Conservation (phyloP, 371 early-diverging fungal genomes). For the Zopfochytrium polystomum region DNA sequence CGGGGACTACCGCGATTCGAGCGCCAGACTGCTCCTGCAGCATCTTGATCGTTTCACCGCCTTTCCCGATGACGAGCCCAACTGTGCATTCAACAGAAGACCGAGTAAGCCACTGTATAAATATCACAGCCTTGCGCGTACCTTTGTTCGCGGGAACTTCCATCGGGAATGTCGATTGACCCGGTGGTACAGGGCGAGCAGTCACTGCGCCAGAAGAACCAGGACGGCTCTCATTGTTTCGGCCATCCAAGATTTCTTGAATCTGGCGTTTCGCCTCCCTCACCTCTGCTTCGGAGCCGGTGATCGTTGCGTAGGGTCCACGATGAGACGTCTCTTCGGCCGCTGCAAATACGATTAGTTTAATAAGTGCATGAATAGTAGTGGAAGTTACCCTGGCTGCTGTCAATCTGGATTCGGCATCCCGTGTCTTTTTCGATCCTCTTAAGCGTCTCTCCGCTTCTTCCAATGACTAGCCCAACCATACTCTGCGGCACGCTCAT, state of each 20-base stretch:
- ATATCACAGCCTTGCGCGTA: slow-evolving; percentile 2
- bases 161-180: slow-evolving; percentile 17
- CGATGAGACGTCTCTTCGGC: slow-evolving; percentile 16
- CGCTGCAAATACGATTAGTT: slow-evolving; percentile 4
- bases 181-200: slow-evolving; percentile 4
- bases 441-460: slow-evolving; percentile 77
- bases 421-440: slow-evolving; percentile 67
- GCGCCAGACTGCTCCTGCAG: slow-evolving; percentile 79
- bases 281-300: slow-evolving; percentile 62
- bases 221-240: neutral
- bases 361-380: too few species aligned
- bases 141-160: slow-evolving; percentile 34
- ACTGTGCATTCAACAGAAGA: slow-evolving; percentile 49
- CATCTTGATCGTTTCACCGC: slow-evolving; percentile 85
- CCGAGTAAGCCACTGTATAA: too few species aligned
- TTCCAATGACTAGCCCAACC: slow-evolving; percentile 84
- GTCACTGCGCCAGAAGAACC: slow-evolving; percentile 1
- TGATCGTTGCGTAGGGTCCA: slow-evolving; percentile 63
- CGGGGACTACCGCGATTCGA: slow-evolving; percentile 76
- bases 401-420: slow-evolving; percentile 61
- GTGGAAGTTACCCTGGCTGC: slow-evolving; percentile 44
- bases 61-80: slow-evolving; percentile 84
- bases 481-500: too few species aligned
- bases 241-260: slow-evolving; percentile 23
- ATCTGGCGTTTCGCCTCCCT: slow-evolving; percentile 64